phyloP scores from a whole-genome alignment of 1,139 yeast genomes.

The Nakaseomyces sp. region DNA sequence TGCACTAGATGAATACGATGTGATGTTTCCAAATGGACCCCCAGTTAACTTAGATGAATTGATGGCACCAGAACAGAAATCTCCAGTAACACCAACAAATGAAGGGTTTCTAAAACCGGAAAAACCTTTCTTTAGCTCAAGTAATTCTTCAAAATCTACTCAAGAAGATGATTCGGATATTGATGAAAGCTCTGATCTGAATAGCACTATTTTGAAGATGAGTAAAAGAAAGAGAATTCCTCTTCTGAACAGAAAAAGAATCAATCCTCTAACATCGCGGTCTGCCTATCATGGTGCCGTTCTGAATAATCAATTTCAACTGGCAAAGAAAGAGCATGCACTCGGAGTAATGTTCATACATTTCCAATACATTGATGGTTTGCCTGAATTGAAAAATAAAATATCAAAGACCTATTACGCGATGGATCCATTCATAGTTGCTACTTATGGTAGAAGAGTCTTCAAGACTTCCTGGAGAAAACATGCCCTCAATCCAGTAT shows the following conservation, averaged over 20 bases:
- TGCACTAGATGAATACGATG: conserved; percentile 24
- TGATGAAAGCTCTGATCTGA: conserved; percentile 10
- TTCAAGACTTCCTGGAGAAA: conserved; percentile 80
- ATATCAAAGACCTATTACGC: conserved; percentile 65
- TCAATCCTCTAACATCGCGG: conserved; percentile 7
- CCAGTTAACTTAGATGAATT: neutral
- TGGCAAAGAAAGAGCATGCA: conserved; percentile 27
- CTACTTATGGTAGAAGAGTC: conserved; percentile 81
- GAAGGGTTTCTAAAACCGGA: neutral
- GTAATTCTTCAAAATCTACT: neutral
- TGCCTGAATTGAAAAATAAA: conserved; percentile 57
- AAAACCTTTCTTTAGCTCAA: neutral
- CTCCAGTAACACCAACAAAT: neutral
- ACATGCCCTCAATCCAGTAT: conserved; percentile 76
- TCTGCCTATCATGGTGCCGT: conserved; percentile 9
- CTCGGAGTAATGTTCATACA: conserved; percentile 71
- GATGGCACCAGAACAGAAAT: neutral
- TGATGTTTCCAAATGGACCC: conserved; percentile 7
- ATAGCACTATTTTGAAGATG: conserved; percentile 10
- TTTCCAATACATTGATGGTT: conserved; percentile 57
- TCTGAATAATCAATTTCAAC: conserved; percentile 17
- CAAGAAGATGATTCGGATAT: conserved; percentile 1
- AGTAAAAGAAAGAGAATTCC: neutral
- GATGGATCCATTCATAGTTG: conserved; percentile 94
- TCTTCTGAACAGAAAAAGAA: conserved; percentile 8